These are phyloP conservation scores for Gastrolobium villosum DNA, from an alignment of 306 rosid species.

Conservation along the genomic window DNA sequence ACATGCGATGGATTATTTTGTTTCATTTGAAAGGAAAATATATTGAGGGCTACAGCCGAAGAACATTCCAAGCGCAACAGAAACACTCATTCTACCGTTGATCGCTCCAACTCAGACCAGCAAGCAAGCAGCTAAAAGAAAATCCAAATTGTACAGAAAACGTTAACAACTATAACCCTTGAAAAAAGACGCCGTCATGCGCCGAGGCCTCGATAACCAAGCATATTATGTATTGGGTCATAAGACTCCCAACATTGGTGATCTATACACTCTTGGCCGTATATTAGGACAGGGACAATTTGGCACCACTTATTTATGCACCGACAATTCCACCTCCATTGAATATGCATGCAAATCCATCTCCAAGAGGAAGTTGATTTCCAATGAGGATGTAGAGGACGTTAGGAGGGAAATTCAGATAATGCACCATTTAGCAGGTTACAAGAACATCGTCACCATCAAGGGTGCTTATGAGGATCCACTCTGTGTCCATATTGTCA, in stretches of 20 bases:
- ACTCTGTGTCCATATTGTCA: slow-evolving; percentile 88
- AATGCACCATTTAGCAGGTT: slow-evolving; percentile 97
- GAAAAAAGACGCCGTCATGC: slow-evolving; percentile 70
- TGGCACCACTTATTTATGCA: slow-evolving; percentile 86
- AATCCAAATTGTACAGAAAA: slow-evolving; percentile 46
- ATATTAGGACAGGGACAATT: slow-evolving; percentile 94
- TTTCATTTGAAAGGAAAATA: slow-evolving; percentile 83
- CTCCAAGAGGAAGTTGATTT: slow-evolving; percentile 91
- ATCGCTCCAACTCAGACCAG: slow-evolving; percentile 63
- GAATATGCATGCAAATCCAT: slow-evolving; percentile 94
- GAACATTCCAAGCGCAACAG: slow-evolving; percentile 62
- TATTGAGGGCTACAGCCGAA: slow-evolving; percentile 76
- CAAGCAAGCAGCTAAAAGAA: slow-evolving; percentile 54
- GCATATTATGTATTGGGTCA: slow-evolving; percentile 90
- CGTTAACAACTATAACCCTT: slow-evolving; percentile 25
- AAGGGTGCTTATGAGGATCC: slow-evolving; percentile 96
- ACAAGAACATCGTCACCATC: slow-evolving; percentile 89
- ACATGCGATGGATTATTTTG: slow-evolving; percentile 44
- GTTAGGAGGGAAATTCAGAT: slow-evolving; percentile 97
- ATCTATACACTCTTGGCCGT: slow-evolving; percentile 81
- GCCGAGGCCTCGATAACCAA: slow-evolving; percentile 74
- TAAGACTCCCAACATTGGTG: slow-evolving; percentile 86
- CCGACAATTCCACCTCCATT: slow-evolving; percentile 65
- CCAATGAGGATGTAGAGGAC: slow-evolving; percentile 89
- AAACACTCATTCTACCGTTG: slow-evolving; percentile 51